phyloP scores from a whole-genome alignment of 257 asterid species.

The Capsicum rhomboideum region DNA sequence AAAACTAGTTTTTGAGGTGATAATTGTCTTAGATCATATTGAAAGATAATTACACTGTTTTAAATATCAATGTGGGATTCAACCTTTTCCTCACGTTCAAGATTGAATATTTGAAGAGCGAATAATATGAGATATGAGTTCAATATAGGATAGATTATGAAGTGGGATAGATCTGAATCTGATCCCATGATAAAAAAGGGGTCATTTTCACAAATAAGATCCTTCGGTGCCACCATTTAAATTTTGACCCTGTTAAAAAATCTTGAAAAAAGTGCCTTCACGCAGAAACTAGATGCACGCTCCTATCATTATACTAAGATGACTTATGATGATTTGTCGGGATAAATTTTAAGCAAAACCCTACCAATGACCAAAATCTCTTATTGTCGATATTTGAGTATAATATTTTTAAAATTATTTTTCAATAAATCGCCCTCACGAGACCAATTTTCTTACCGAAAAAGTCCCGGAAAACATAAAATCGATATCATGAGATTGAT shows the following conservation, averaged over 20 bases:
- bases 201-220: not conserved
- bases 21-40: not conserved
- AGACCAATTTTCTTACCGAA: too few relatives aligned
- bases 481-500: too few relatives aligned
- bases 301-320: too few relatives aligned
- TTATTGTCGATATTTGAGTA: too few relatives aligned
- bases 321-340: too few relatives aligned
- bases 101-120: not conserved
- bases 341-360: too few relatives aligned
- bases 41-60: not conserved
- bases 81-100: too few relatives aligned
- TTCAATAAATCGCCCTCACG: too few relatives aligned
- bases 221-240: not conserved
- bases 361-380: too few relatives aligned
- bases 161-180: not conserved
- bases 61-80: not conserved
- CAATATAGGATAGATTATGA: not conserved
- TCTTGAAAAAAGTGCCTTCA: not conserved
- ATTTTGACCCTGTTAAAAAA: not conserved
- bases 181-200: not conserved
- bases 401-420: too few relatives aligned
- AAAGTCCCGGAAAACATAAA: too few relatives aligned
- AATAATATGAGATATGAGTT: not conserved
- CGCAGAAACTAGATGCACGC: too few relatives aligned
- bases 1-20: not conserved